Conservation (phyloP, 176 grass and related monocot genomes). For the Aegilops longissima region DNA sequence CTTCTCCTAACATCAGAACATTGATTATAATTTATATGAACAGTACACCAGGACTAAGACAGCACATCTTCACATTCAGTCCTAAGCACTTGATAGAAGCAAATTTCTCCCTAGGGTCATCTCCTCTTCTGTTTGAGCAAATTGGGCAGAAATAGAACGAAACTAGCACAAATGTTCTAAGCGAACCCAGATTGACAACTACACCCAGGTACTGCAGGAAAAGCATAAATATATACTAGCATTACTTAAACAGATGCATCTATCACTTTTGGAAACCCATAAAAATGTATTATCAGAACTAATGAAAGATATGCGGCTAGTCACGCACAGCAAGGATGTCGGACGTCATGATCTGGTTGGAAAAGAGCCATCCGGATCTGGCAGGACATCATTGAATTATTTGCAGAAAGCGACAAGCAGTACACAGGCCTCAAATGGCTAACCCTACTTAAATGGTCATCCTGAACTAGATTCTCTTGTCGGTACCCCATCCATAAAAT, state of each 20-base stretch:
- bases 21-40: neutral
- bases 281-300: neutral
- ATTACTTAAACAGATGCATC: too few relatives aligned
- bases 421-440: neutral
- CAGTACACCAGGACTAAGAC: neutral
- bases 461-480: neutral
- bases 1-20: neutral
- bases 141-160: neutral
- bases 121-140: neutral
- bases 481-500: neutral
- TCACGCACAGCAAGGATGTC: neutral
- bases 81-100: neutral
- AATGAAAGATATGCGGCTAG: neutral
- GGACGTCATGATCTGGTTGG: neutral
- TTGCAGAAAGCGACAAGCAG: neutral
- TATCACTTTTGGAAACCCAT: too few relatives aligned
- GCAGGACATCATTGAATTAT: neutral
- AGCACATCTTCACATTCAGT: neutral
- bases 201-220: too few relatives aligned
- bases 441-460: neutral
- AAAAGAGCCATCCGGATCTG: neutral
- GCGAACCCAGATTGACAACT: neutral
- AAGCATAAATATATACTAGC: too few relatives aligned
- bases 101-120: neutral
- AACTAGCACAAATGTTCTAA: neutral